Evolutionary conservation across 2,329 filamentous ascomycete genomes (phyloP).

Genomic region (Mycosphaerella sp.): DNA sequence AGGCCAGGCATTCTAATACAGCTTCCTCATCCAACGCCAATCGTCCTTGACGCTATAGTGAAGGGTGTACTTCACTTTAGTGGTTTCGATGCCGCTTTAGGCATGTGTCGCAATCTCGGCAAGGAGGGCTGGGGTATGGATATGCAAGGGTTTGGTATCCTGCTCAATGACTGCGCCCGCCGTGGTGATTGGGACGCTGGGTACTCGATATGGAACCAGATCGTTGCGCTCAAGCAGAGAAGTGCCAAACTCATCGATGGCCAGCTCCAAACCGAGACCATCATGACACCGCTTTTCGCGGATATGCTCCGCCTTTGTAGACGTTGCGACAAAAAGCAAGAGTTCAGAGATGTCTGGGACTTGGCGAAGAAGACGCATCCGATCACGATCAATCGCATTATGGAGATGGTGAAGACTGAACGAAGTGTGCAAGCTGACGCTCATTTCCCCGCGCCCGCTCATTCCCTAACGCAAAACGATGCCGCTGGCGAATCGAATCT

Average conservation of each 20-base stretch:
- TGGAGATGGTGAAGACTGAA: not conserved
- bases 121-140: slow-evolving; percentile 44
- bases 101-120: slow-evolving; percentile 40
- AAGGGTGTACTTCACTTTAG: slow-evolving; percentile 41
- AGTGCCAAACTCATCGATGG: slow-evolving; percentile 13
- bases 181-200: slow-evolving; percentile 36
- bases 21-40: slow-evolving; percentile 40
- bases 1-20: slow-evolving; percentile 36
- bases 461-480: not conserved
- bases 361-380: slow-evolving; percentile 8
- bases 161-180: slow-evolving; percentile 40
- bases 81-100: slow-evolving; percentile 41
- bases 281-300: slow-evolving; percentile 19
- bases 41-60: slow-evolving; percentile 41
- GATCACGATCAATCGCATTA: not conserved
- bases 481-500: not conserved
- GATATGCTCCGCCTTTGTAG: slow-evolving; percentile 26
- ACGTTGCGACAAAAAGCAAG: slow-evolving; percentile 13
- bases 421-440: not conserved
- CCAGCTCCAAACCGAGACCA: slow-evolving; percentile 6
- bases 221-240: slow-evolving; percentile 26
- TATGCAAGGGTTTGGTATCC: slow-evolving; percentile 34
- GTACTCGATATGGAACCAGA: slow-evolving; percentile 40
- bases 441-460: not conserved
- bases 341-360: slow-evolving; percentile 15